Percentiles rank a stretch among this genome's conserved stretches.
phyloP scores from a whole-genome alignment of 805 yeast genomes.

The Cyberlindnera americana region DNA sequence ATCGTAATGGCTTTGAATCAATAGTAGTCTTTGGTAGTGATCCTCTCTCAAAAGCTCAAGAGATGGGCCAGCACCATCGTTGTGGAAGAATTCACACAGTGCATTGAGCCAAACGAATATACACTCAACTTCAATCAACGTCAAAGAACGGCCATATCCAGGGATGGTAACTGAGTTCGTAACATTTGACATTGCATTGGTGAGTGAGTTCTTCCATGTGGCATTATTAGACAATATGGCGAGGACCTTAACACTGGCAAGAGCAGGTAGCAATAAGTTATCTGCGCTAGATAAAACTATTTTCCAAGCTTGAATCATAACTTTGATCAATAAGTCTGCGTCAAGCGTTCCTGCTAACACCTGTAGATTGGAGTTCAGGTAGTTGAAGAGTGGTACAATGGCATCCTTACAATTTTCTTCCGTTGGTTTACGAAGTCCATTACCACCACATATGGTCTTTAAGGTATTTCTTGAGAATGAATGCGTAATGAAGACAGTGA shows the following conservation, averaged over 20 bases:
- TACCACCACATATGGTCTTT: conserved; percentile 49
- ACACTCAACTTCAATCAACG: conserved; percentile 59
- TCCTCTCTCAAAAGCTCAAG: conserved; percentile 57
- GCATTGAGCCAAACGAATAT: conserved; percentile 67
- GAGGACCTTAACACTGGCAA: conserved; percentile 41
- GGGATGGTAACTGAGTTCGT: conserved; percentile 33
- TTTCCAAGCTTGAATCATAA: conserved; percentile 81
- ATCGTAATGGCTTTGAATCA: conserved; percentile 66
- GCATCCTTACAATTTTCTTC: conserved; percentile 56
- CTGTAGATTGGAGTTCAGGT: conserved; percentile 62
- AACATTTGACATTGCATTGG: conserved; percentile 49
- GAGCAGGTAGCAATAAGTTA: conserved; percentile 66
- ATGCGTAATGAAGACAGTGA: conserved; percentile 57
- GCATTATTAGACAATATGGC: conserved; percentile 29
- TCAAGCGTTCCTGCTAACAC: conserved; percentile 60
- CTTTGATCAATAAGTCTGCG: conserved; percentile 50
- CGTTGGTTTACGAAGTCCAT: conserved; percentile 41
- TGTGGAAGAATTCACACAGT: conserved; percentile 74
- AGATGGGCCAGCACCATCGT: conserved; percentile 79
- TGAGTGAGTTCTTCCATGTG: conserved; percentile 40
- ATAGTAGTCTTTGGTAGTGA: conserved; percentile 58
- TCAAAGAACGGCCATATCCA: conserved; percentile 54
- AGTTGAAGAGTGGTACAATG: conserved; percentile 69
- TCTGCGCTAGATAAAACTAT: conserved; percentile 68
- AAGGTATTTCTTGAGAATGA: conserved; percentile 57